Evolutionary conservation across 1,284 basidiomycete genomes (phyloP), one percentile per base, ranked within the genome.

Genomic region (Fomitopsis pinicola): DNA sequence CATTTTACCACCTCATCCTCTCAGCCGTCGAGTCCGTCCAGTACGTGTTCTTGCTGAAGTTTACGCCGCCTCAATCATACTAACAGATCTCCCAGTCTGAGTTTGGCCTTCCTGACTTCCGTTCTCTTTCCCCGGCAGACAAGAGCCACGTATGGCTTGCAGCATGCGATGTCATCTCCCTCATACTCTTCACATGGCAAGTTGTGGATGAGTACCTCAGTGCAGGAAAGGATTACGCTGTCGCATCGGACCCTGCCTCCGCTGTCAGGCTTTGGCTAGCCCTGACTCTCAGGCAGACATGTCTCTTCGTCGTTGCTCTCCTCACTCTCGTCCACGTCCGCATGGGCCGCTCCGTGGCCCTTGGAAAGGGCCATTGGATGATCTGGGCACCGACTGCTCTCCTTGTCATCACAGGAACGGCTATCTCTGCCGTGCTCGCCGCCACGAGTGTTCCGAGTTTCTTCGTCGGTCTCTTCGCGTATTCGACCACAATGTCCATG

Each of bases 131-230:
- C 52, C 75, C 81, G 38, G 82, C 85, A 59, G 84, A 89, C 72
- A 87, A 88, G 75, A 82, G 82, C 65, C 86, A 89, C 69, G 68
- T 90, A 53, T 91, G 88, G 87, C 76, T 91, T 45, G 84, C 88
- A 59, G 73, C 77, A 46, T 80, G 86, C 60, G 88, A 90, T 68
- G 67, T 90, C 40, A 58, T 87, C 42, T 82, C 87, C 9, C 76
- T 90, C 45, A 73, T 72, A 35, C 69, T 85, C 36, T 88, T 90
- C 70, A 71, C 85, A 53, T 90, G 88, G 87, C 82, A 91, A 68
- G 79, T 78, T 26, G 72, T 85, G 62, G 73, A 66, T 46, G 85
- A 90, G 71, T 78, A 80, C 59, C 69, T 76, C 14, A 79, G 78
- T 59, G 78, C 80, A 30, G 73, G 80, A 8, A 67, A 77, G 7